Base-by-base conservation (phyloP, 1,284 basidiomycete genomes). In the Ceratobasidium sp. region DNA sequence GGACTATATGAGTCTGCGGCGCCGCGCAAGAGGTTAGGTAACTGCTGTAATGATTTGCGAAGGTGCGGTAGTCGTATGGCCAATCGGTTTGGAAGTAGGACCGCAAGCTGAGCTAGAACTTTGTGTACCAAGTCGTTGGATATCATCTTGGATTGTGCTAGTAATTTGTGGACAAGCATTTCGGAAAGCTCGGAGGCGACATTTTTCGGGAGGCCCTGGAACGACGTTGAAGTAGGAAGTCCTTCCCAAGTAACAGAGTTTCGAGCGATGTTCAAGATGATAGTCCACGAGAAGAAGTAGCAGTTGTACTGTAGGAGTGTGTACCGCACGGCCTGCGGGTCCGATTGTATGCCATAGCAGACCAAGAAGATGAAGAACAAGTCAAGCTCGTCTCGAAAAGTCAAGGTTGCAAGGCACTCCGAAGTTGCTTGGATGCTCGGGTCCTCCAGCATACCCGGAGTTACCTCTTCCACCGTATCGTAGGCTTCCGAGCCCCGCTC, bases 211-310 rank as follows among this genome's bases (percentile, higher is more conserved):
- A 51, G 49, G 20, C n/a, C 20, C 23, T 51, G 20, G 49, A 51
- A 51, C 49, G 49, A 51, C 49, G 49, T 7, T 20, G 58, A 61
- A 13, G n/a, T 37, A 15, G 58, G 31, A 39, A 61, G 58, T 8
- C 37, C 58, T 37, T 61, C 58, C 31, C 31, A 61, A 23, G 28
- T 39, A 15, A 61, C 58, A 5, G 37, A 39, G 33, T 61, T 23
- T 15, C 58, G 58, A 15, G 58, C 58, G 8, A 37, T 35, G n/a
- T 23, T 37, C 23, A 39, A 39, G 8, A 61, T 61, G 20, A 65
- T 65, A 23, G 63, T 28, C 63, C 63, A 65, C 0, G 63, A 42
- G 63, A 65, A 65, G 63, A 65, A 65, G 42, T 65, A 65, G 28
- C 63, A 65, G 63, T 65, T 65, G 39, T 47, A 65, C n/a, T 45